A percentile compares a stretch with the other conserved stretches of the same genome.
Conservation (phyloP, 169 alveolate species). For the Plasmodium blacklocki region DNA sequence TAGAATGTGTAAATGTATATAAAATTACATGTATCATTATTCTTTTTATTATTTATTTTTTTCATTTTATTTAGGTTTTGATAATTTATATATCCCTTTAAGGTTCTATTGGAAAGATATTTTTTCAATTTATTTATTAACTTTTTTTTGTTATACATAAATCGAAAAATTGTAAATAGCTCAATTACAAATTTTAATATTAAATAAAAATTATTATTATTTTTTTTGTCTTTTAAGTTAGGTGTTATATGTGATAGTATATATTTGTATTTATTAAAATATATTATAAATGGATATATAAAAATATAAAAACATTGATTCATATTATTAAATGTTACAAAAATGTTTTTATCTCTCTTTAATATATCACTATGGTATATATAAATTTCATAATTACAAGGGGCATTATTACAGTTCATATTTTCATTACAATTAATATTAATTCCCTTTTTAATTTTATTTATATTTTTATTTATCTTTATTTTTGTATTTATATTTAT, state of each 20-base stretch:
- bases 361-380: constrained; percentile 8
- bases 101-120: constrained; percentile 35
- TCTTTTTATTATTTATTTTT: neutral
- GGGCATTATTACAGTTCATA: too few relatives aligned
- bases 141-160: constrained; percentile 21
- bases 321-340: constrained; percentile 31
- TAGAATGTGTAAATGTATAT: constrained; percentile 31
- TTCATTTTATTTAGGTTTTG: neutral
- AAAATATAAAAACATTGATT: constrained; percentile 48
- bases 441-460: too few relatives aligned
- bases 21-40: neutral
- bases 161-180: constrained; percentile 20
- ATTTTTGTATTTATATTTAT: too few relatives aligned
- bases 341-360: constrained; percentile 24
- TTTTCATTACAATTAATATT: too few relatives aligned
- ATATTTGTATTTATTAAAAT: constrained; percentile 19
- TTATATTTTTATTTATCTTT: too few relatives aligned
- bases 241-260: neutral
- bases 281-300: constrained; percentile 20
- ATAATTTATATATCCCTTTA: constrained; percentile 28
- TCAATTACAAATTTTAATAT: constrained; percentile 15
- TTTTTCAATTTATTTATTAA: constrained; percentile 15
- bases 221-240: neutral
- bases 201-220: neutral
- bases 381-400: constrained; percentile 1